Conservation (phyloP, 2,329 filamentous ascomycete genomes). For the Cercospora sp. region DNA sequence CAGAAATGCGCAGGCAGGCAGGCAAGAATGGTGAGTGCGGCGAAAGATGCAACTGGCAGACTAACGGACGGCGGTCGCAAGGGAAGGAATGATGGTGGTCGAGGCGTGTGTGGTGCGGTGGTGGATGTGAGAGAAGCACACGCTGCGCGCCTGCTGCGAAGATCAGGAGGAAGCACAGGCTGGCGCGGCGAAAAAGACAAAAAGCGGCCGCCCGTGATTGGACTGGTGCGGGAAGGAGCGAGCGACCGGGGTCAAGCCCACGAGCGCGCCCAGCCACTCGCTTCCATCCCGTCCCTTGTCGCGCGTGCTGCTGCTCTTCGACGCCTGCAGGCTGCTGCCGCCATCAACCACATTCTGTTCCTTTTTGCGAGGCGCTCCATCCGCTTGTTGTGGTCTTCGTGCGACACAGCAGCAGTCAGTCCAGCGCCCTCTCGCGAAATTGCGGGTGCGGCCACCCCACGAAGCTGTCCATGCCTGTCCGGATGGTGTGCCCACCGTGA, state of each 20-base stretch:
- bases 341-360: background rate
- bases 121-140: background rate
- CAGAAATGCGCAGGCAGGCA: background rate
- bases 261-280: background rate
- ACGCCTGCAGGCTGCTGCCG: background rate
- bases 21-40: background rate
- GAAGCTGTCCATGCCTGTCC: background rate
- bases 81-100: constrained; percentile 1
- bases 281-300: background rate
- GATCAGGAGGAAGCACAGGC: background rate
- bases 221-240: background rate
- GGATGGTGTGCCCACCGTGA: background rate
- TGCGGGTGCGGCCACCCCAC: background rate
- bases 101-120: background rate
- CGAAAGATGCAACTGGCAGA: background rate
- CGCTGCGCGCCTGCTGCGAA: background rate
- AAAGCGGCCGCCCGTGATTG: background rate
- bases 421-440: background rate
- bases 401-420: background rate
- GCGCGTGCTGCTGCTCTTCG: background rate
- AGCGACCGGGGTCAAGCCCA: constrained; percentile 1
- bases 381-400: no score
- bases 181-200: constrained; percentile 5
- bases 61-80: constrained; percentile 2
- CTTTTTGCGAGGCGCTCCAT: no score